phyloP scores from a whole-genome alignment of 441 rosid species.

The Theobroma grandiflorum region DNA sequence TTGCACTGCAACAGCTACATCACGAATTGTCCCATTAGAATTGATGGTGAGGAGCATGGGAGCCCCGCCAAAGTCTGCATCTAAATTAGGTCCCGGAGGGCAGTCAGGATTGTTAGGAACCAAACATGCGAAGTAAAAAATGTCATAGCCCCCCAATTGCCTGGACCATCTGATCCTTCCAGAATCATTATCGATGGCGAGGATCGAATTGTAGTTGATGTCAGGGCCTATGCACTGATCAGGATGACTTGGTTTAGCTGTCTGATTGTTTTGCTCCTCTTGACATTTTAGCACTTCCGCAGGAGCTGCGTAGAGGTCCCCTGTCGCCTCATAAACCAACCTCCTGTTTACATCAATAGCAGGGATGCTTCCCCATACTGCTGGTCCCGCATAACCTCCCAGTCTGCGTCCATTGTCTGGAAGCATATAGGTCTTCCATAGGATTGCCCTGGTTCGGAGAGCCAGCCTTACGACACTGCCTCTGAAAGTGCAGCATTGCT shows the following conservation, averaged over 20 bases:
- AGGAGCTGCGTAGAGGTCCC: constrained; percentile 54
- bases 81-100: constrained; percentile 53
- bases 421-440: constrained; percentile 45
- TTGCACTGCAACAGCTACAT: constrained; percentile 50
- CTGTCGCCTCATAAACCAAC: constrained; percentile 50
- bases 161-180: constrained; percentile 48
- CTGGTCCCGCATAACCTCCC: constrained; percentile 48
- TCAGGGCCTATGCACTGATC: constrained; percentile 47
- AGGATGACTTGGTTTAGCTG: constrained; percentile 39
- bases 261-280: constrained; percentile 46
- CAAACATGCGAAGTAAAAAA: constrained; percentile 44
- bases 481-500: constrained; percentile 43
- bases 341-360: constrained; percentile 40
- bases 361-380: constrained; percentile 57
- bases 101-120: constrained; percentile 42
- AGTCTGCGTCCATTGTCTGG: constrained; percentile 43
- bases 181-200: constrained; percentile 39
- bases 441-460: constrained; percentile 31
- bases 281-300: constrained; percentile 43
- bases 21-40: constrained; percentile 23
- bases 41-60: constrained; percentile 20
- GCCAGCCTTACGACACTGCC: constrained; percentile 45
- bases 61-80: constrained; percentile 41
- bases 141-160: constrained; percentile 52
- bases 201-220: constrained; percentile 43